Evolutionary conservation across 306 rosid genomes (phyloP).

Genomic region (Inga leiocalycina): DNA sequence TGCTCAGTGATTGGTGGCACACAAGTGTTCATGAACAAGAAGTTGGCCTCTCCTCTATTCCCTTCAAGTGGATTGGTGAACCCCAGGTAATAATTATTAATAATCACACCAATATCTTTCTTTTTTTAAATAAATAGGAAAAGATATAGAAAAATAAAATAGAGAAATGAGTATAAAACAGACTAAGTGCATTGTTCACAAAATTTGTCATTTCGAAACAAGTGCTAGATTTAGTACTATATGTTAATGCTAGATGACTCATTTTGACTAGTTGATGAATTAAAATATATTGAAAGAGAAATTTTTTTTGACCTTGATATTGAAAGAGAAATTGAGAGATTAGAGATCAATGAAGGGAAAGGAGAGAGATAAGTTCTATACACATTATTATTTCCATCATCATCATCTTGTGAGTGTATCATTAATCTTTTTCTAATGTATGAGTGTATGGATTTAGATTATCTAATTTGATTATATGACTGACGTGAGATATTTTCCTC

Average conservation of each 20-base stretch:
- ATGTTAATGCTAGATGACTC: neutral
- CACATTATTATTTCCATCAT: no score
- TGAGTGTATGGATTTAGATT: neutral
- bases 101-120: neutral
- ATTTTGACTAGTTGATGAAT: neutral
- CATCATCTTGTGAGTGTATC: neutral
- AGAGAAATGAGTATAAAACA: neutral
- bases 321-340: no score
- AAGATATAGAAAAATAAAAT: neutral
- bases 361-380: no score
- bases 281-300: no score
- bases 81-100: constrained; percentile 59
- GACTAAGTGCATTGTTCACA: neutral
- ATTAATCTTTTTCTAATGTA: neutral
- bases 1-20: constrained; percentile 88
- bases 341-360: no score
- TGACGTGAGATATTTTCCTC: neutral
- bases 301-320: no score
- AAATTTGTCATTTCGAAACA: neutral
- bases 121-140: neutral
- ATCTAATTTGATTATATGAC: neutral
- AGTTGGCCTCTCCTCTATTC: constrained; percentile 68
- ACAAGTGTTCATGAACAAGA: constrained; percentile 61
- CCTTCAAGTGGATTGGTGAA: constrained; percentile 80
- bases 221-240: neutral